Evolutionary conservation across 345 rosid genomes (phyloP).

Genomic region (Leavenworthia alabamica): DNA sequence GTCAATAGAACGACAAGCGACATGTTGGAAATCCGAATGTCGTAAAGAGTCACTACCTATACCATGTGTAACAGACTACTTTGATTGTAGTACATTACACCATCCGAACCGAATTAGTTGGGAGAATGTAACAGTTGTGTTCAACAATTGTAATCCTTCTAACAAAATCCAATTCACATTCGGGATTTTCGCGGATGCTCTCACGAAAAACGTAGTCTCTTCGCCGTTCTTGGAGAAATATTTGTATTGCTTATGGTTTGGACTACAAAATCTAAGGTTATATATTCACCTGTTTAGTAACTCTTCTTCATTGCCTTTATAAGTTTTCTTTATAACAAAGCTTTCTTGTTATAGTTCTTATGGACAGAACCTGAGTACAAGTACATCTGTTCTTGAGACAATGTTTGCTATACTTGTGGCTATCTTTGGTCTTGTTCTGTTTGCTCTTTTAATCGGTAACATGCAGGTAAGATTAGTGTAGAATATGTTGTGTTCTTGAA

Average conservation of each 20-base stretch:
- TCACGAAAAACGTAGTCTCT: slow-evolving; percentile 54
- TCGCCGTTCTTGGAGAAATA: slow-evolving; percentile 58
- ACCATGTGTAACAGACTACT: slow-evolving; percentile 39
- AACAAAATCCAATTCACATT: slow-evolving; percentile 44
- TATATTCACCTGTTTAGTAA: background rate
- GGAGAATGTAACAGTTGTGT: slow-evolving; percentile 57
- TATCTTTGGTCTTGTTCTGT: slow-evolving; percentile 55
- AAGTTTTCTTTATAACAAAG: background rate
- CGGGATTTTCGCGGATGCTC: slow-evolving; percentile 65
- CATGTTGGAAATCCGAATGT: slow-evolving; percentile 75
- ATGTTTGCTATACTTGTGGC: slow-evolving; percentile 52
- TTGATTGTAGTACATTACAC: slow-evolving; percentile 53
- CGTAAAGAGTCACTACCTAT: slow-evolving; percentile 37
- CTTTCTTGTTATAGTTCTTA: slow-evolving; percentile 40
- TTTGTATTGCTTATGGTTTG: slow-evolving; percentile 92
- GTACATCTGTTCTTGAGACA: slow-evolving; percentile 47
- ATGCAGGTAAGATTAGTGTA: slow-evolving; percentile 44
- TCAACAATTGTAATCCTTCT: slow-evolving; percentile 48
- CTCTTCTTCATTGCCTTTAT: background rate
- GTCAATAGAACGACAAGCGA: slow-evolving; percentile 68
- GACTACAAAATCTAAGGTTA: slow-evolving; percentile 89
- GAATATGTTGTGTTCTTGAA: background rate
- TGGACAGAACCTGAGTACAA: slow-evolving; percentile 45
- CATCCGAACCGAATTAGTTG: slow-evolving; percentile 28
- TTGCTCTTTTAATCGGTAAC: slow-evolving; percentile 58